phyloP scores from a whole-genome alignment of 192 early-diverging fungal genomes.

The Geranomyces michiganensis region DNA sequence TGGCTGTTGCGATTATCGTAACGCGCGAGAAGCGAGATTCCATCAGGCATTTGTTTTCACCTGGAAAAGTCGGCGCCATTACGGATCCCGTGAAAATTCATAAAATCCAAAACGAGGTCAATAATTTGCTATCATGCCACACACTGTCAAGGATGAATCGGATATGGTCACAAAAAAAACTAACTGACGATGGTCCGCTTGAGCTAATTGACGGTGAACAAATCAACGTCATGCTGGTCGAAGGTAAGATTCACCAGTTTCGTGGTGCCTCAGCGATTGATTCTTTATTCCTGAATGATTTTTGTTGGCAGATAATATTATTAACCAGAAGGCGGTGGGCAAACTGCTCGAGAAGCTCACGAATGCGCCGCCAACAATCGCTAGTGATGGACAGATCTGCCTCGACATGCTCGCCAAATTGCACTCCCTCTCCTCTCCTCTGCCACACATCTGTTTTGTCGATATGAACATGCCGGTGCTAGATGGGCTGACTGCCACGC shows the following conservation, averaged over 20 bases:
- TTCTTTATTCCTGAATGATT: no score
- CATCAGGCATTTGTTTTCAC: constrained; percentile 3
- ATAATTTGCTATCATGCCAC: background rate
- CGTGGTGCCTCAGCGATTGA: no score
- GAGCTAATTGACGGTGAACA: constrained; percentile 5
- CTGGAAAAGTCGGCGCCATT: constrained; percentile 12
- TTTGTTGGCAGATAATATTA: constrained; percentile 27
- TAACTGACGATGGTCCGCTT: background rate
- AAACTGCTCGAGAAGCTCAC: constrained; percentile 25
- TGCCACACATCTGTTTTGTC: constrained; percentile 33
- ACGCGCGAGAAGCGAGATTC: constrained; percentile 28
- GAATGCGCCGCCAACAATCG: constrained; percentile 14
- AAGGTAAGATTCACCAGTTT: no score
- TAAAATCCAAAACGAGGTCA: constrained; percentile 19
- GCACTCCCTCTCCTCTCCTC: background rate
- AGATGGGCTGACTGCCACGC: constrained; percentile 41
- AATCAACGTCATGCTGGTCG: constrained; percentile 34
- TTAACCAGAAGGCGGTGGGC: constrained; percentile 33
- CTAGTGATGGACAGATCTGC: constrained; percentile 32
- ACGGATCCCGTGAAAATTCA: constrained; percentile 33
- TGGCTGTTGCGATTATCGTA: background rate
- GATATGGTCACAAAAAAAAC: background rate
- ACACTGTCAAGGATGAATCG: background rate
- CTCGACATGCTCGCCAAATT: constrained; percentile 26
- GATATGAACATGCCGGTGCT: constrained; percentile 45